Base-by-base conservation (phyloP, 1,284 basidiomycete species). In the Ceratobasidium sp. region DNA sequence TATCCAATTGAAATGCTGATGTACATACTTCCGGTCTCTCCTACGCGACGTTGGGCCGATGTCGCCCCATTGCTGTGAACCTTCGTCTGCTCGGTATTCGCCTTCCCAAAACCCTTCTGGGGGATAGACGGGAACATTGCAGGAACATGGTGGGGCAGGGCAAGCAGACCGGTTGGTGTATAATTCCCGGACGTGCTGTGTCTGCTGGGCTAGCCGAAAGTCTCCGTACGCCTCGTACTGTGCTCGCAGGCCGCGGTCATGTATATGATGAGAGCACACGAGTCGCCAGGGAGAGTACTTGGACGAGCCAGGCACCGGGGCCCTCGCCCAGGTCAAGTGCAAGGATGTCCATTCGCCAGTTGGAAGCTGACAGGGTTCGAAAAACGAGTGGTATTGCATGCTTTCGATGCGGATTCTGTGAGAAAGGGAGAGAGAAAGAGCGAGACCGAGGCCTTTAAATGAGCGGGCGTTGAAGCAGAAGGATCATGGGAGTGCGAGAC, bases 331-430 rank as follows among this genome's bases (percentile, higher is more conserved):
- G 14, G 67, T 70, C 36, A 59, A 55, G 45, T 70, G 67, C 30
- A 70, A 26, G 4, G 53, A 58, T 45, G 43, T 58, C 55, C 52
- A 70, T 70, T 70, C 67, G 23, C 67, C 67, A 32, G 28, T 53
- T 43, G 67, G 67, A 70, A 70, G 67, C 41, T 70, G 67, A 46
- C 48, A 58, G 39, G 55, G 67, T 41, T 70, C 67, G 48, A 57
- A 70, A 43, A 70, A 70, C 48, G 67, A 70, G 67, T 70, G 67
- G 53, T 48, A 70, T 53, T 70, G 67, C 67, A 70, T 70, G 53
- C 21, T 48, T 58, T 16, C n/a, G 55, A 26, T 8, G 43, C 67
- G 67, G 36, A 70, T 53, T 53, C 67, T 41, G 67, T 41, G n/a
- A 21, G 53, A 41, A 70, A 43, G 45, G 53, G 30, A 46, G 16